Evolutionary conservation across 73 alveolate genomes (phyloP), one percentile per base, ranked within the genome.

Genomic region (Tetrahymena malaccensis): DNA sequence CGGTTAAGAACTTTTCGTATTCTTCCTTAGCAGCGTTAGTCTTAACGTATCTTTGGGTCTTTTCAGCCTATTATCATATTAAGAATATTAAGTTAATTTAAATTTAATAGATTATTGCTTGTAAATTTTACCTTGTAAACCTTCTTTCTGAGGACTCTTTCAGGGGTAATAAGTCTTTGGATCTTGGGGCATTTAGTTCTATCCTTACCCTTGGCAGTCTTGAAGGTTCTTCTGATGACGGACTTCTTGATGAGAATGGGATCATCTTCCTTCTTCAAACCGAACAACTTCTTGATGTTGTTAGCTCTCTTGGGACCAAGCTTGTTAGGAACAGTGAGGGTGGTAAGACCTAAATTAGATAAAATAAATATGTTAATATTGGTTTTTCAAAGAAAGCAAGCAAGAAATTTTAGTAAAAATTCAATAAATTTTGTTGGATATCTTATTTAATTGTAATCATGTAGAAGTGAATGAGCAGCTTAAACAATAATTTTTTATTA

Each of bases 301-400:
- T 96, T 97, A 96, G 99, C 99, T 98, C 99, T 98, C 99, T 98
- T 98, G 56, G 99, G 99, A 85, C 99, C 99, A 50, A 98, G 97
- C 97, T 99, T 98, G 97, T 98, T 98, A 56, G 99, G 99, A 93
- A 83, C 93, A 85, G 96, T 97, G 40, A 94, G 97, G 93, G 97
- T 98, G 94, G 99, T 98, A 94, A 98, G 96, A 35, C 99, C 89
- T 70, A 22, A 50, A 50, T 50, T 50, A 1, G 22, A 50, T 50
- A 50, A 50, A 50, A 10, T 1, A 50, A 19, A 35, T 4, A 35
- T 35, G 10, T 50, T 50, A 50, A 21, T 19, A 11, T 50, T 50
- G 13, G 16, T 15, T 50, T 50, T 50, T 4, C 15, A 13, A 50
- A 50, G 83, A 19, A 50, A 15, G 10, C 4, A 44, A n/a, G n/a